A percentile compares a stretch with the other conserved stretches of the same genome.
Conservation (phyloP, 1,139 yeast species). For the Yamadazyma friedrichii region DNA sequence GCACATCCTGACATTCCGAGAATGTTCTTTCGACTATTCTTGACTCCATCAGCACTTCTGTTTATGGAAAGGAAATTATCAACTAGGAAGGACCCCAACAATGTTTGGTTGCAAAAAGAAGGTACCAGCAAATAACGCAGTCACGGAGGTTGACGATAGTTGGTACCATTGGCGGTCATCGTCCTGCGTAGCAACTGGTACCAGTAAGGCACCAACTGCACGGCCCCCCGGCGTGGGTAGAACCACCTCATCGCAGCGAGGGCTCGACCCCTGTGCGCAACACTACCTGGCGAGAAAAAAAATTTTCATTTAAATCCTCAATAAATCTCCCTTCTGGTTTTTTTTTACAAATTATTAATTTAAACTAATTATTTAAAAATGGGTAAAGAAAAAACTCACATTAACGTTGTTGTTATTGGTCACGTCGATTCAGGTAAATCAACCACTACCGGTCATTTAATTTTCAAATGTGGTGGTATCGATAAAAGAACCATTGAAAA, state of each 20-base stretch:
- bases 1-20: too few relatives aligned
- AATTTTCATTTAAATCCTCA: slow-evolving; percentile 5
- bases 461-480: slow-evolving; percentile 90
- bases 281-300: neutral
- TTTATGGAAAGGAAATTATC: too few relatives aligned
- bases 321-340: slow-evolving; percentile 20
- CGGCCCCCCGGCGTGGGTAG: too few relatives aligned
- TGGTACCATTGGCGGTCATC: too few relatives aligned
- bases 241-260: neutral
- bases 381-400: slow-evolving; percentile 97
- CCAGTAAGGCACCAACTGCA: too few relatives aligned
- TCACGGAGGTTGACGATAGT: too few relatives aligned
- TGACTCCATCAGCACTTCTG: too few relatives aligned
- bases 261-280: neutral
- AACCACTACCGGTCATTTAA: slow-evolving; percentile 98
- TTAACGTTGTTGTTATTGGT: slow-evolving; percentile 99
- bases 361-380: slow-evolving; percentile 13
- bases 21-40: too few relatives aligned
- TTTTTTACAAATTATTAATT: slow-evolving; percentile 27
- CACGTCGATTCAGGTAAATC: slow-evolving; percentile 93
- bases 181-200: too few relatives aligned
- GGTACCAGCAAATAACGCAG: too few relatives aligned
- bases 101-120: too few relatives aligned
- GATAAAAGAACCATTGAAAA: slow-evolving; percentile 98
- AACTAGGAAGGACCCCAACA: too few relatives aligned